Base-by-base conservation (phyloP, 495 filamentous ascomycete species). In the Sphaerosporella brunnea region DNA sequence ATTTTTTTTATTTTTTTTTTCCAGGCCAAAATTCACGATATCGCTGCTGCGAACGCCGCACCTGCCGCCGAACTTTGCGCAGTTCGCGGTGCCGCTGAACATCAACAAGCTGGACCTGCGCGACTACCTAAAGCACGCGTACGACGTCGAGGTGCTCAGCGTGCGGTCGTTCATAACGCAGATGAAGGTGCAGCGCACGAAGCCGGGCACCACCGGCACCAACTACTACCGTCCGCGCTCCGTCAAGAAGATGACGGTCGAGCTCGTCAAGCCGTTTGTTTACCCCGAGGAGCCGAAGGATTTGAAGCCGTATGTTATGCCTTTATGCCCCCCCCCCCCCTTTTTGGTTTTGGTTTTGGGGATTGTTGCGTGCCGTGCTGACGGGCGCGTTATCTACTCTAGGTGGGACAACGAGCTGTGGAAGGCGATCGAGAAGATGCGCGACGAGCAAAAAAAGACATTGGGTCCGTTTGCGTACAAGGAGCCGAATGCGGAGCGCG, bases 91-190 rank as follows among this genome's bases (percentile, higher is more conserved):
- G 36, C 86, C 86, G 13, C 72, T 94, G 57, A 75, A 72, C 51
- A 80, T 92, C 69, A 85, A 81, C 73, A 93, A 95, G 66, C 75
- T 93, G 53, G 86, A 93, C 64, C 63, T 93, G 21, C 79, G 81
- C 61, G 84, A 92, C 69, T 95, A 93, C 67, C 78, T 95, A 39
- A 73, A 73, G 56, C 69, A 84, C 58, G 70, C 64, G 16, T 93
- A 95, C 65, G 68, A 71, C 40, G 74, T 90, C 46, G 63, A 70
- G 39, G 73, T 75, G 28, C 60, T 74, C n/a, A 65, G 63, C 28
- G 73, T 95, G 49, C 79, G 86, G 23, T 84, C 80, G 50, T 92
- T 76, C 56, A 69, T 95, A 62, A 73, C 82, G 62, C 74, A 81
- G 59, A 69, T 72, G 54, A 72, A 70, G 40, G 68, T 82, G 23